Base-by-base conservation (phyloP, 345 rosid species). In the Salix purpurea region DNA sequence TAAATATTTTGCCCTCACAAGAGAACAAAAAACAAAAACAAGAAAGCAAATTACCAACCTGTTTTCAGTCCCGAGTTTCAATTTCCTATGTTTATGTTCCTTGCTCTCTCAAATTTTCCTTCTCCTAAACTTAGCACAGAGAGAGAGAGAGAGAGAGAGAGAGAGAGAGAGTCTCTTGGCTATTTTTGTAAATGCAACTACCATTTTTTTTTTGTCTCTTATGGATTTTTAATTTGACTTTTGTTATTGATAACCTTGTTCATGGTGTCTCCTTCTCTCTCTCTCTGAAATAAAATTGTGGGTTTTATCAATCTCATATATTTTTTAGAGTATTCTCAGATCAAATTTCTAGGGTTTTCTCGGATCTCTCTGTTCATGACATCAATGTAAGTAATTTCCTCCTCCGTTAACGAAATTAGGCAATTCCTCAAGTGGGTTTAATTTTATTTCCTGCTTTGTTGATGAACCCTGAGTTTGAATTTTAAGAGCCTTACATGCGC, bases 251-350 rank as follows among this genome's bases (percentile, higher is more conserved):
- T 24, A 21, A 24, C 66, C 69, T 69, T 62, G 58, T 76, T 30
- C 34, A 50, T 72, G 40, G 32, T 52, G 30, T 50, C 58, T 26
- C 12, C 26, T 46, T 11, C 68, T 34, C 30, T 64, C 42, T 44
- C 62, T 46, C 70, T 42, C 42, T 61, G 72, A 36, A 62, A 73
- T 75, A 78, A 82, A 64, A 69, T 83, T 78, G 70, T 78, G 65
- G 91, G 90, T 85, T 83, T 85, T 85, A 76, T 78, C 82, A 74
- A 72, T 64, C 46, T 37, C 50, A 71, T 42, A 34, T 54, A 34
- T 34, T 34, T 0, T 34, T 34, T 34, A 34, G 37, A 34, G 37
- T 34, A 5, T 34, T 34, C 37, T 34, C 50, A 71, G 56, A 56
- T 54, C 72, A 65, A 66, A 40, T 74, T 72, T 61, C 56, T 74